Evolutionary conservation across 352 stramenopile genomes (phyloP).

Genomic region (Globisporangium irregulare): DNA sequence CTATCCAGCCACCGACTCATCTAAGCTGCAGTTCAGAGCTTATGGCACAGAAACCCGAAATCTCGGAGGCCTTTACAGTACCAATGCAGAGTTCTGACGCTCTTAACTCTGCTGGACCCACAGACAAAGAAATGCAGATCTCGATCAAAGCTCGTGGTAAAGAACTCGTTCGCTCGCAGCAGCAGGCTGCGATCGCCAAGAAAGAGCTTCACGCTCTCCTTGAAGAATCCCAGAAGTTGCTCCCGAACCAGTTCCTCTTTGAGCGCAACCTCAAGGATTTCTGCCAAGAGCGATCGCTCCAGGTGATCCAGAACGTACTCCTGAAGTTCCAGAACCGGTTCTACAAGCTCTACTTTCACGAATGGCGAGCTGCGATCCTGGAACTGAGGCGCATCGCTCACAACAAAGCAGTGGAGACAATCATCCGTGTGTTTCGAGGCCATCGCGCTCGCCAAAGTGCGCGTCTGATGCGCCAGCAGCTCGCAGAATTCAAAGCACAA

Average conservation of each 20-base stretch:
- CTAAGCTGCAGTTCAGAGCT: not conserved
- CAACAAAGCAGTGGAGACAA: slow-evolving; percentile 26
- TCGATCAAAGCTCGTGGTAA: slow-evolving; percentile 19
- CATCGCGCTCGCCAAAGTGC: slow-evolving; percentile 30
- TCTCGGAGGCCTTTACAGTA: not conserved
- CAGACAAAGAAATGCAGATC: slow-evolving; percentile 23
- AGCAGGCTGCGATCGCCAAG: slow-evolving; percentile 16
- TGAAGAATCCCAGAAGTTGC: slow-evolving; percentile 27
- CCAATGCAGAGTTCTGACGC: not conserved
- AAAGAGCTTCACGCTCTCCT: slow-evolving; percentile 30
- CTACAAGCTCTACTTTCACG: slow-evolving; percentile 40
- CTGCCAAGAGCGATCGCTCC: slow-evolving; percentile 37
- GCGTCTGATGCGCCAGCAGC: slow-evolving; percentile 26
- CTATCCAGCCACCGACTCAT: not conserved
- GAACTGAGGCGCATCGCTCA: slow-evolving; percentile 28
- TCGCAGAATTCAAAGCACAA: slow-evolving; percentile 24
- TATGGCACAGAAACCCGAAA: not conserved
- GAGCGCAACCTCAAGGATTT: slow-evolving; percentile 45
- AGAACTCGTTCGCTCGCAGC: slow-evolving; percentile 27
- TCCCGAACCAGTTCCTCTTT: slow-evolving; percentile 58
- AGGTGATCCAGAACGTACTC: slow-evolving; percentile 42
- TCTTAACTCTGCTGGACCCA: not conserved
- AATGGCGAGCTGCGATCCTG: slow-evolving; percentile 27
- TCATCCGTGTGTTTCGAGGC: slow-evolving; percentile 42
- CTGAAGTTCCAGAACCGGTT: slow-evolving; percentile 51